phyloP scores from a whole-genome alignment of 2,329 filamentous ascomycete genomes.

The Curvularia hawaiiensis region DNA sequence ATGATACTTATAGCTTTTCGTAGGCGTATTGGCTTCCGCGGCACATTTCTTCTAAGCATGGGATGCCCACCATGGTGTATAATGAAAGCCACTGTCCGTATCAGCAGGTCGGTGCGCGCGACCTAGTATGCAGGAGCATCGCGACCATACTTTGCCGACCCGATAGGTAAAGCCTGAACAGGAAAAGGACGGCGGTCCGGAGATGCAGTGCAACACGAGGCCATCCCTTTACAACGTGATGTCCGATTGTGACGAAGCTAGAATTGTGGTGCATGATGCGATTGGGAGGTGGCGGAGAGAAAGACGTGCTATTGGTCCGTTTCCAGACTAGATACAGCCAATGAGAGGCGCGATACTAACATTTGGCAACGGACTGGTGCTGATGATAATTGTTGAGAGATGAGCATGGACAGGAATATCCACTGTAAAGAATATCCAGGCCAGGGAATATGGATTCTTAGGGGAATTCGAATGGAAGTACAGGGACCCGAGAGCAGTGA shows the following conservation, averaged over 20 bases:
- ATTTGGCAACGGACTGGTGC: constrained; percentile 18
- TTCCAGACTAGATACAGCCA: constrained; percentile 33
- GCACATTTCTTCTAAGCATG: neutral
- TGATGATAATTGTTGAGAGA: constrained; percentile 15
- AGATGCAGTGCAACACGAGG: constrained; percentile 22
- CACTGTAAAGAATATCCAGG: constrained; percentile 28
- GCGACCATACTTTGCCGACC: constrained; percentile 13
- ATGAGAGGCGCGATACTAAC: constrained; percentile 25
- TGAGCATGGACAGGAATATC: constrained; percentile 23
- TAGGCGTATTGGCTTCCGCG: neutral
- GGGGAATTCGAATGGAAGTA: neutral
- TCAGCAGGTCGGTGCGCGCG: constrained; percentile 31
- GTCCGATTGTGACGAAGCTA: constrained; percentile 17
- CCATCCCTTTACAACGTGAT: constrained; percentile 13
- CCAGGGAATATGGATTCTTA: neutral
- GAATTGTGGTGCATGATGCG: constrained; percentile 27
- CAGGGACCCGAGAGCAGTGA: neutral
- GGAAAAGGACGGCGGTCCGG: constrained; percentile 12
- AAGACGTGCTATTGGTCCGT: constrained; percentile 35
- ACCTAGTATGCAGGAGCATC: constrained; percentile 28
- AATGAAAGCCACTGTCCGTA: constrained; percentile 24
- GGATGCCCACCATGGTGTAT: constrained; percentile 8
- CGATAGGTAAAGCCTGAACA: constrained; percentile 26
- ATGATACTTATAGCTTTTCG: neutral
- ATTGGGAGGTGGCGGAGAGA: constrained; percentile 33